Base-by-base conservation (phyloP, 78 protist genomes). In the Planoprotostelium fungivorum region DNA sequence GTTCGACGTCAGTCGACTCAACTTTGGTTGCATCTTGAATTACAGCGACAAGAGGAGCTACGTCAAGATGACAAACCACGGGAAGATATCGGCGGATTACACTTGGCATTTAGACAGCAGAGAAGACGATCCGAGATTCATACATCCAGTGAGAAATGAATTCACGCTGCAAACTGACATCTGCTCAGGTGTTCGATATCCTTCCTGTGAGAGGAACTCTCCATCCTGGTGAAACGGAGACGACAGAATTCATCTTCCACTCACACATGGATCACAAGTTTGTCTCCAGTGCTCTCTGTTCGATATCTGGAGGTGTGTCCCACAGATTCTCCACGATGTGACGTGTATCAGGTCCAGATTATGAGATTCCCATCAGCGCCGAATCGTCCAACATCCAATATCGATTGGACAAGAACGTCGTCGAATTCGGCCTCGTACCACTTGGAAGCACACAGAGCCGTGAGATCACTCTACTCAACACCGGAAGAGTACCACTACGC, bases 11-110 rank as follows among this genome's bases (percentile, higher is more conserved):
- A 16, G 5, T 51, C 73, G 16, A 10, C 34, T 90, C 86, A 87
- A 83, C n/a, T 89, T 89, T 36, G 92, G 95, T 34, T 28, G 85
- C 38, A 87, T 91, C 35, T 90, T 91, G 63, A 88, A 90, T 91
- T 89, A 91, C 84, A 34, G 85, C 28, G 5, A 51, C 84, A 73
- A 84, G 83, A 84, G 37, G 84, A 16, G 86, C 39, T 0, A 0
- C 34, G 51, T 89, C 35, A 35, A 28, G 39, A 10, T 91, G 37
- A 38, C 84, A 28, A 94, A 94, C 92, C 1, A 86, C 29, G 29
- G 86, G 36, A 23, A 23, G 25, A 84, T 94, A 16, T 89, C 0
- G n/a, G 89, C 86, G 36, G 0, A 0, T 36, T 91, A 87, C 87
- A 0, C 5, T 29, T 93, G 95, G 95, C 23, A 35, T 38, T 84